These are phyloP conservation scores for Ailanthus altissimus DNA, from an alignment of 345 rosid species.

Conservation along the genomic window DNA sequence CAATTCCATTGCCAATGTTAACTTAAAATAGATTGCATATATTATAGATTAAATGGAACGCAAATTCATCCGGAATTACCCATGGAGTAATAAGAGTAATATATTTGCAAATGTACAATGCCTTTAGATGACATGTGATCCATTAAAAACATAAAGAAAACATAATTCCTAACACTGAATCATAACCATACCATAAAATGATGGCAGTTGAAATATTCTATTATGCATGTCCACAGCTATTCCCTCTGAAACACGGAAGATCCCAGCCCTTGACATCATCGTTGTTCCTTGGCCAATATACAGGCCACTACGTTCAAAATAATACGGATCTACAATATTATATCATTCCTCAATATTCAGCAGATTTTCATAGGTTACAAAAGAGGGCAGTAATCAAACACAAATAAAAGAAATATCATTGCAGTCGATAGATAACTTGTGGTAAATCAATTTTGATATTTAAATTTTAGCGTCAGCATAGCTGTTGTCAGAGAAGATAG, in stretches of 20 bases:
- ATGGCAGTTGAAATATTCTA: constrained; percentile 74
- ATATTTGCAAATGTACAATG: background rate
- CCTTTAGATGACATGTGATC: background rate
- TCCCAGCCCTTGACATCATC: constrained; percentile 91
- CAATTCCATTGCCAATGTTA: background rate
- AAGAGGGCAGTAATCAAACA: background rate
- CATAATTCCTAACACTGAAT: background rate
- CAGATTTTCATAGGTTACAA: constrained; percentile 14
- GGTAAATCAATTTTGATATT: background rate
- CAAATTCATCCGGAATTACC: background rate
- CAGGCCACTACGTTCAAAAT: constrained; percentile 70
- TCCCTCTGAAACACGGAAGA: constrained; percentile 81
- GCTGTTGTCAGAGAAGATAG: background rate
- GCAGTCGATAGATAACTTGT: constrained; percentile 1
- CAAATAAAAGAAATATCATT: background rate
- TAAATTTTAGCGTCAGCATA: background rate
- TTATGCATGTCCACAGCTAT: constrained; percentile 82
- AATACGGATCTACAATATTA: constrained; percentile 68
- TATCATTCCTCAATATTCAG: constrained; percentile 16
- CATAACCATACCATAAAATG: constrained; percentile 65
- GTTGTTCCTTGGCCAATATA: constrained; percentile 92
- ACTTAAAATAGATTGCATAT: background rate
- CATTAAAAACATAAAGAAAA: background rate
- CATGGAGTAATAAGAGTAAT: background rate
- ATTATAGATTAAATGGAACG: background rate